Base-by-base conservation (phyloP, 495 filamentous ascomycete species). In the Sabuloglossum arenarium region DNA sequence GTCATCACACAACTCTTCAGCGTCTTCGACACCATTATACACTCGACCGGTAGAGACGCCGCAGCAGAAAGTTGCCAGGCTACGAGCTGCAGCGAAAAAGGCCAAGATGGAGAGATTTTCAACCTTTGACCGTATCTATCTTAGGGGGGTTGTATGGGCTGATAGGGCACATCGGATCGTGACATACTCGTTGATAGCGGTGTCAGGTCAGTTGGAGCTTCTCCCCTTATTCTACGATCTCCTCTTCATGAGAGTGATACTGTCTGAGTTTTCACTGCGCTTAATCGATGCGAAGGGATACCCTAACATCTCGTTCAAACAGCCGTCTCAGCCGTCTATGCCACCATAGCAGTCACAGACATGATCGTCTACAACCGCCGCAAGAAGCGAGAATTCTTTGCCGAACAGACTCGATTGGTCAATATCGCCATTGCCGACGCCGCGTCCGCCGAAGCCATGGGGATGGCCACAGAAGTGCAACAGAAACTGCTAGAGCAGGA, bases 361-460 rank as follows among this genome's bases (percentile, higher is more conserved):
- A 85, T 98, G 79, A 78, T 91, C 29, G 66, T 86, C 45, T 85
- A 90, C 71, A 96, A 95, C 72, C 82, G 86, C 42, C 72, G 74
- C 49, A 79, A 82, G 67, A 74, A 75, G 53, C 70, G 70, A 58
- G 79, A 86, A 56, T 89, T 81, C 67, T 75, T 79, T 65, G 73
- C 75, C 52, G 71, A 82, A 62, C 74, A 84, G 61, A 73, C 74
- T 63, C 71, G 70, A 32, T 63, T 84, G 39, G 75, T 79, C 50
- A 68, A 74, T 27, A 67, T 70, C 58, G 67, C 65, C 43, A 66
- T 78, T 12, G 71, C 71, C 52, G 68, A 69, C 51, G 81, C 82
- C 25, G 72, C 75, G 42, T 66, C 78, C 3, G 79, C 81, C 27
- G 76, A 74, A 62, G 78, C 79, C 61, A 71, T 70, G 14, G 81